phyloP scores from a whole-genome alignment of 192 early-diverging fungal species.

The Backusella parvicylindrica region DNA sequence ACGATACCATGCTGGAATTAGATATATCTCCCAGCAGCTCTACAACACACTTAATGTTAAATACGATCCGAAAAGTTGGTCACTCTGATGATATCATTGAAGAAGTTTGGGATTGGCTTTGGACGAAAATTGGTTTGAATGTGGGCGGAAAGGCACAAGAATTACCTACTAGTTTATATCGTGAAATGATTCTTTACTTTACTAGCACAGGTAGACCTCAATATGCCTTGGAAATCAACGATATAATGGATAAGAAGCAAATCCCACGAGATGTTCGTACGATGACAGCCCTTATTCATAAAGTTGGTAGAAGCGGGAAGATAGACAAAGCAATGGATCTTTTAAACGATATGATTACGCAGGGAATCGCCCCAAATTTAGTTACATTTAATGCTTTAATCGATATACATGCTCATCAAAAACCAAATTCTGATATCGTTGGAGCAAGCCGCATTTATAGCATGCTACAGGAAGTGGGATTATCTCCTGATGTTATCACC shows the following conservation, averaged over 20 bases:
- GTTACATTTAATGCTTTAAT: constrained; percentile 47
- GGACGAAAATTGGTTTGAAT: constrained; percentile 23
- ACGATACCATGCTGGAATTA: constrained; percentile 53
- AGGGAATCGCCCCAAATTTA: constrained; percentile 30
- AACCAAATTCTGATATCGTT: constrained; percentile 37
- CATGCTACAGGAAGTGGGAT: constrained; percentile 29
- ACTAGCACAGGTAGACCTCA: constrained; percentile 24
- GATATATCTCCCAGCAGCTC: constrained; percentile 55
- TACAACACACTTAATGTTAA: constrained; percentile 20
- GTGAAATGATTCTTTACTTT: constrained; percentile 32
- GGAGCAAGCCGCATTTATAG: constrained; percentile 39
- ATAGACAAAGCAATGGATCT: constrained; percentile 29
- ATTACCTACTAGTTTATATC: constrained; percentile 21
- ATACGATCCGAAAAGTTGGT: constrained; percentile 15
- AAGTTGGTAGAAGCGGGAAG: constrained; percentile 25
- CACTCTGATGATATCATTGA: constrained; percentile 12
- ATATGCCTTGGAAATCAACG: constrained; percentile 29
- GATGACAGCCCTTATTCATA: constrained; percentile 33
- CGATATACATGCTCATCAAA: constrained; percentile 36
- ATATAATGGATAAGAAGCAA: constrained; percentile 26
- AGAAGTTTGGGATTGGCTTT: constrained; percentile 33
- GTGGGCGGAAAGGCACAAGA: neutral
- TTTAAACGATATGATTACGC: constrained; percentile 24
- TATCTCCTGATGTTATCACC: constrained; percentile 41
- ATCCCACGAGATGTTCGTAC: constrained; percentile 17